Evolutionary conservation across 768 basidiomycete genomes (phyloP).

Genomic region (Fibroporia radiculosa): DNA sequence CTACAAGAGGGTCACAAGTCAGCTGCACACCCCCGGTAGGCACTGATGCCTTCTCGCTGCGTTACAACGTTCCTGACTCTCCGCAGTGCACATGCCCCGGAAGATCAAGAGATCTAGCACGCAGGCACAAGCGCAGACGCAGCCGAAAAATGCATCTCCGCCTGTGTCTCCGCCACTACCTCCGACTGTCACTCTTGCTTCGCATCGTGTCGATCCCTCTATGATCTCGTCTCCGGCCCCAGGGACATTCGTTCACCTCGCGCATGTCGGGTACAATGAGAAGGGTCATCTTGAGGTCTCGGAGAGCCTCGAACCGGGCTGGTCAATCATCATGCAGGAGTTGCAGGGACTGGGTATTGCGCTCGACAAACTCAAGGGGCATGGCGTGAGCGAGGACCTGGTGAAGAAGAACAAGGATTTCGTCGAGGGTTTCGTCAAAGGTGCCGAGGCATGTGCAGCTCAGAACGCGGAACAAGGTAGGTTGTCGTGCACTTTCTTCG

Average conservation of each 20-base stretch:
- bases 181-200: neutral
- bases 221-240: constrained; percentile 53
- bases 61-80: neutral
- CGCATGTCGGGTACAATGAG: constrained; percentile 52
- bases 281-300: constrained; percentile 46
- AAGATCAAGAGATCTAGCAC: constrained; percentile 1
- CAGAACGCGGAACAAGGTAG: neutral
- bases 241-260: constrained; percentile 58
- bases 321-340: constrained; percentile 34
- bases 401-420: constrained; percentile 27
- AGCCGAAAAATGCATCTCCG: too few relatives aligned
- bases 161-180: neutral
- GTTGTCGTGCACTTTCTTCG: neutral
- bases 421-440: constrained; percentile 25
- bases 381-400: constrained; percentile 26
- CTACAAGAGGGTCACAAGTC: constrained; percentile 50
- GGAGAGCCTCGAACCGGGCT: constrained; percentile 44
- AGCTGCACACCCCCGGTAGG: constrained; percentile 38
- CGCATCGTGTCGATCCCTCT: constrained; percentile 24
- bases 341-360: constrained; percentile 33
- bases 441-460: constrained; percentile 14
- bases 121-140: too few relatives aligned
- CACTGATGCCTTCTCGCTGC: neutral
- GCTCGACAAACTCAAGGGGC: constrained; percentile 29
- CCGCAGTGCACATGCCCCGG: constrained; percentile 6